phyloP scores from a whole-genome alignment of 2,329 filamentous ascomycete genomes.

The Aspergillus uvarum region DNA sequence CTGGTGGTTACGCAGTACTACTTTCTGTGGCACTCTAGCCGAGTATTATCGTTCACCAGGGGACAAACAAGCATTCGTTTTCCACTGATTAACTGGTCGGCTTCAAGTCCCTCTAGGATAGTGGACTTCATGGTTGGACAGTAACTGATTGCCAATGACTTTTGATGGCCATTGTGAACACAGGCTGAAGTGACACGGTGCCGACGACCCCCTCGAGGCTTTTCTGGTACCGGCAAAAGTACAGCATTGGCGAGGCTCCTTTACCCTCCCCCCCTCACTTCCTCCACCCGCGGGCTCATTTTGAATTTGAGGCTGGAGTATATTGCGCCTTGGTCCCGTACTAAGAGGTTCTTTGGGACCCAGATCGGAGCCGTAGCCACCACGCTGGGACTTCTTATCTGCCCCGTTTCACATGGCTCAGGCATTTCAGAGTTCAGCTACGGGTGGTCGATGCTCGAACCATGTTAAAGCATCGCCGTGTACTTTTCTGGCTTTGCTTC shows the following conservation, averaged over 20 bases:
- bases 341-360: not conserved
- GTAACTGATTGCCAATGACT: not conserved
- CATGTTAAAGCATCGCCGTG: not conserved
- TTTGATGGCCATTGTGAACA: not conserved
- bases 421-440: not conserved
- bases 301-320: conserved; percentile 1
- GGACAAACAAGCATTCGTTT: not conserved
- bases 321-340: not conserved
- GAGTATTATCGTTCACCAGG: not conserved
- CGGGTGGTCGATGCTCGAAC: not conserved
- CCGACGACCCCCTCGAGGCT: not conserved
- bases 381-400: conserved; percentile 3
- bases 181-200: not conserved
- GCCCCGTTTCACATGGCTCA: conserved; percentile 3
- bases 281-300: not conserved
- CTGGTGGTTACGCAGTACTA: not conserved
- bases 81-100: not conserved
- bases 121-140: not conserved
- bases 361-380: conserved; percentile 4
- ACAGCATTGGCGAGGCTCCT: not conserved
- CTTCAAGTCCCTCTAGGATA: not conserved
- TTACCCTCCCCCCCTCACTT: not conserved
- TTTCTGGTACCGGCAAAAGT: not conserved
- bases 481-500: not conserved
- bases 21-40: not conserved